Evolutionary conservation across 1,139 yeast genomes (phyloP).

Genomic region (Candida neerlandica): DNA sequence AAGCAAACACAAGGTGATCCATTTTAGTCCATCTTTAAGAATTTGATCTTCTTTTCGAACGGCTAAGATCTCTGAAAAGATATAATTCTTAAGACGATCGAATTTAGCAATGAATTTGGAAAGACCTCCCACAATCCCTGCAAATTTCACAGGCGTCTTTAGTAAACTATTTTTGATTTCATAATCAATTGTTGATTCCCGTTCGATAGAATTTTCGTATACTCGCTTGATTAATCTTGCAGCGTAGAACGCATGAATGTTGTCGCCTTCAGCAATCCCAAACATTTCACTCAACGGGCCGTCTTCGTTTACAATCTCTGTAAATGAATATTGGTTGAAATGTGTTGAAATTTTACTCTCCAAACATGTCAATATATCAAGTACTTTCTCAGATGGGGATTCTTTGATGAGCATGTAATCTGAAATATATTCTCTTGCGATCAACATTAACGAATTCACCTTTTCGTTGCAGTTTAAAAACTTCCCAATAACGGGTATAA

Average conservation of each 20-base stretch:
- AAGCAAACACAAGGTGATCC: conserved; percentile 52
- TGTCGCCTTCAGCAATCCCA: conserved; percentile 4
- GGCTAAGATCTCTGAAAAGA: conserved; percentile 70
- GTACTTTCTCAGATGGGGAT: conserved; percentile 6
- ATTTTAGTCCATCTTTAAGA: conserved; percentile 42
- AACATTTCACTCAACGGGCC: conserved; percentile 2
- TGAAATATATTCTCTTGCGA: conserved; percentile 29
- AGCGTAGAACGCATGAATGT: conserved; percentile 22
- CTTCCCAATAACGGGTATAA: conserved; percentile 17
- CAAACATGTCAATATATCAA: conserved; percentile 3
- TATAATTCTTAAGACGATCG: conserved; percentile 58
- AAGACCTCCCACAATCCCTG: conserved; percentile 40
- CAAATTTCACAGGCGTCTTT: conserved; percentile 38
- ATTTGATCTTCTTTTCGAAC: conserved; percentile 42
- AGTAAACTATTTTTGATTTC: conserved; percentile 35
- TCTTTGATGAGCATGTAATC: conserved; percentile 26
- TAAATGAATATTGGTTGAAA: background rate
- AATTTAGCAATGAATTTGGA: conserved; percentile 39
- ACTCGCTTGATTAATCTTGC: conserved; percentile 29
- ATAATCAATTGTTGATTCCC: conserved; percentile 26
- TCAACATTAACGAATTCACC: conserved; percentile 13
- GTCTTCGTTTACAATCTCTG: conserved; percentile 3
- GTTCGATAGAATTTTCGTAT: conserved; percentile 31
- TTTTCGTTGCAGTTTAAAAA: conserved; percentile 14
- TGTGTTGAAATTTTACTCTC: background rate